A percentile compares a stretch with the other conserved stretches of the same genome.
phyloP scores from a whole-genome alignment of 768 basidiomycete genomes.

The Artomyces pyxidatus region DNA sequence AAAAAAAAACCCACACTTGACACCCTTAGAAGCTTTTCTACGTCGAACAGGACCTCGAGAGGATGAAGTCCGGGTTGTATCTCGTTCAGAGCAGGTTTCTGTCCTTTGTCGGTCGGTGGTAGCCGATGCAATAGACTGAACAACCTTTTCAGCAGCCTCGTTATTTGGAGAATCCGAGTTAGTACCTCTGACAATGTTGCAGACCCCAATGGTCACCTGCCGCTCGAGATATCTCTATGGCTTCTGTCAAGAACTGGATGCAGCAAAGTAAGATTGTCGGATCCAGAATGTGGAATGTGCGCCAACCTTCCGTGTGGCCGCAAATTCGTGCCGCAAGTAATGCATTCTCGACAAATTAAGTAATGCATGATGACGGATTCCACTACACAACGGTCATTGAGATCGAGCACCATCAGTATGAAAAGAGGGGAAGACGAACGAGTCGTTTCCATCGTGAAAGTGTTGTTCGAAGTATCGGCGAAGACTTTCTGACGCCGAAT shows the following conservation, averaged over 20 bases:
- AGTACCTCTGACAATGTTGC: slow-evolving; percentile 75
- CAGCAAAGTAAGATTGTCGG: too few species aligned
- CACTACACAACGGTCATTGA: slow-evolving; percentile 33
- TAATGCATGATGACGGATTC: slow-evolving; percentile 72
- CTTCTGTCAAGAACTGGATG: slow-evolving; percentile 61
- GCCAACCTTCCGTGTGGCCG: slow-evolving; percentile 59
- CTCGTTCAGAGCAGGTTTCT: slow-evolving; percentile 54
- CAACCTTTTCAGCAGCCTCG: neutral
- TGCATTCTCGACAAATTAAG: slow-evolving; percentile 74
- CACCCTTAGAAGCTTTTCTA: slow-evolving; percentile 65
- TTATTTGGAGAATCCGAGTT: slow-evolving; percentile 9
- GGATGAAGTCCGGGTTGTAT: slow-evolving; percentile 72
- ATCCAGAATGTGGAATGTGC: neutral
- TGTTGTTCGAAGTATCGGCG: slow-evolving; percentile 80
- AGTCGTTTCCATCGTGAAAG: slow-evolving; percentile 74
- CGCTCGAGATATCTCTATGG: slow-evolving; percentile 68
- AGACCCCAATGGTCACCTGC: slow-evolving; percentile 63
- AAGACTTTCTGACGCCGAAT: slow-evolving; percentile 59
- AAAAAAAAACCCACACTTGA: slow-evolving; percentile 38
- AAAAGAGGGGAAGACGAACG: slow-evolving; percentile 38
- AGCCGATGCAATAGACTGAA: slow-evolving; percentile 65
- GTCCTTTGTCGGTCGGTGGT: slow-evolving; percentile 39
- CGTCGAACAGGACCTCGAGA: slow-evolving; percentile 68
- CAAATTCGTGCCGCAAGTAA: slow-evolving; percentile 58
- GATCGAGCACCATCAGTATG: neutral